phyloP scores from a whole-genome alignment of 805 yeast genomes.

The Sungouiozyma intestinalis region DNA sequence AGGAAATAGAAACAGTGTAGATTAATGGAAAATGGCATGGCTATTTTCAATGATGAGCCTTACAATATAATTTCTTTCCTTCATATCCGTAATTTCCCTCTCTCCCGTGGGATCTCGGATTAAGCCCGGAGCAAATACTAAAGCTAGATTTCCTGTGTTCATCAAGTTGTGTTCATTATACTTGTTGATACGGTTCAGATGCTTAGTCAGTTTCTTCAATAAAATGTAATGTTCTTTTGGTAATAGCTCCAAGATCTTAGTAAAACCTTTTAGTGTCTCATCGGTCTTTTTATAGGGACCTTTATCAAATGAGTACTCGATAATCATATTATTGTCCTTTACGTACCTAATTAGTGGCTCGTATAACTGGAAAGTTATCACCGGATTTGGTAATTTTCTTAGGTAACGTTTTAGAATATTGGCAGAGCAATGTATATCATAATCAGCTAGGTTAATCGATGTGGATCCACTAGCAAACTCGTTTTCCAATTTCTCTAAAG shows the following conservation, averaged over 20 bases:
- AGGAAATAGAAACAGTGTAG: too few species aligned
- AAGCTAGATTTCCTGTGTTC: constrained; percentile 73
- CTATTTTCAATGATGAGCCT: constrained; percentile 55
- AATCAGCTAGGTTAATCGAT: constrained; percentile 29
- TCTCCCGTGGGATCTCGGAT: constrained; percentile 73
- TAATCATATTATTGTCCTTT: constrained; percentile 20
- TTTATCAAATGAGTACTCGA: constrained; percentile 12
- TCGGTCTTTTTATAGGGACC: constrained; percentile 5
- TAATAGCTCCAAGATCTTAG: constrained; percentile 22
- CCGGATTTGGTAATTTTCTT: constrained; percentile 76
- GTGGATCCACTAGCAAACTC: constrained; percentile 7
- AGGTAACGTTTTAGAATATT: constrained; percentile 80
- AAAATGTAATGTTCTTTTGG: constrained; percentile 62
- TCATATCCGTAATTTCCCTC: constrained; percentile 79
- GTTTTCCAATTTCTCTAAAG: constrained; percentile 24
- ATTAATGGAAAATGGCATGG: constrained; percentile 11
- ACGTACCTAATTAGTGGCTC: constrained; percentile 53
- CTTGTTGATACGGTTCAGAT: constrained; percentile 49
- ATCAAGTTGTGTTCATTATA: constrained; percentile 56
- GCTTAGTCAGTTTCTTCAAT: constrained; percentile 47
- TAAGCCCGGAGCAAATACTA: constrained; percentile 92
- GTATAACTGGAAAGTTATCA: constrained; percentile 63
- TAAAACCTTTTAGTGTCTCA: constrained; percentile 6
- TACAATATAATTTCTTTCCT: constrained; percentile 64
- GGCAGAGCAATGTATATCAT: constrained; percentile 81